These are phyloP conservation scores for Aspergillus carlsbadensis DNA, from an alignment of 495 filamentous ascomycete species.

Conservation along the genomic window DNA sequence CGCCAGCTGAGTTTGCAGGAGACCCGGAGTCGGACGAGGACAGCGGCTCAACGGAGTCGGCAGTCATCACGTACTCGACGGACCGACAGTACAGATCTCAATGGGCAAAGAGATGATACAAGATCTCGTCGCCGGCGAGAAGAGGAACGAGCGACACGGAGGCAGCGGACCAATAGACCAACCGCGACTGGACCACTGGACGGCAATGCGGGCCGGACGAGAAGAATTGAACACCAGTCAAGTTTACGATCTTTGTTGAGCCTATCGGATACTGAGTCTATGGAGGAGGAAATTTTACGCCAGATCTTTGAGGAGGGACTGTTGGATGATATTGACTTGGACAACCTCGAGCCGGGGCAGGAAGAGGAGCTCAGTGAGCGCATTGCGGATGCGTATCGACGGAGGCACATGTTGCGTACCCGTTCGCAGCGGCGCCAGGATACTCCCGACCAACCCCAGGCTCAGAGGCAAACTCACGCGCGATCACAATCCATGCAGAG, in stretches of 20 bases:
- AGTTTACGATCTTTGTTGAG: slow-evolving; percentile 82
- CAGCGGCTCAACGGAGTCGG: slow-evolving; percentile 24
- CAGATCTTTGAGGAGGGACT: slow-evolving; percentile 88
- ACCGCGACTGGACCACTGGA: background rate
- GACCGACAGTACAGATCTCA: slow-evolving; percentile 28
- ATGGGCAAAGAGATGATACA: slow-evolving; percentile 37
- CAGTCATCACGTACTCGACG: slow-evolving; percentile 28
- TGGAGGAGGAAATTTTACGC: slow-evolving; percentile 84
- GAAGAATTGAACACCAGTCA: slow-evolving; percentile 79
- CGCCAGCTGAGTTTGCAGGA: slow-evolving; percentile 71
- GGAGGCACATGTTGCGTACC: slow-evolving; percentile 56
- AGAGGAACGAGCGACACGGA: slow-evolving; percentile 40
- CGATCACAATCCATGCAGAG: slow-evolving; percentile 38
- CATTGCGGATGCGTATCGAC: slow-evolving; percentile 82
- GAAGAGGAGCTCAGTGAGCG: slow-evolving; percentile 86
- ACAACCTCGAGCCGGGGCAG: slow-evolving; percentile 70
- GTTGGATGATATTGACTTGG: slow-evolving; percentile 79
- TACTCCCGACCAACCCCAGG: slow-evolving; percentile 21
- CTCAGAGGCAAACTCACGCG: slow-evolving; percentile 26
- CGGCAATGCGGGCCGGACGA: slow-evolving; percentile 24
- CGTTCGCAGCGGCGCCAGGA: slow-evolving; percentile 31
- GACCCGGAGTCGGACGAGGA: slow-evolving; percentile 36
- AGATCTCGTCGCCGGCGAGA: slow-evolving; percentile 42
- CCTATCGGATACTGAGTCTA: slow-evolving; percentile 71
- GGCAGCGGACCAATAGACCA: slow-evolving; percentile 16